Conservation (phyloP, 768 basidiomycete genomes). For the Erythrobasidium yunnanense region DNA sequence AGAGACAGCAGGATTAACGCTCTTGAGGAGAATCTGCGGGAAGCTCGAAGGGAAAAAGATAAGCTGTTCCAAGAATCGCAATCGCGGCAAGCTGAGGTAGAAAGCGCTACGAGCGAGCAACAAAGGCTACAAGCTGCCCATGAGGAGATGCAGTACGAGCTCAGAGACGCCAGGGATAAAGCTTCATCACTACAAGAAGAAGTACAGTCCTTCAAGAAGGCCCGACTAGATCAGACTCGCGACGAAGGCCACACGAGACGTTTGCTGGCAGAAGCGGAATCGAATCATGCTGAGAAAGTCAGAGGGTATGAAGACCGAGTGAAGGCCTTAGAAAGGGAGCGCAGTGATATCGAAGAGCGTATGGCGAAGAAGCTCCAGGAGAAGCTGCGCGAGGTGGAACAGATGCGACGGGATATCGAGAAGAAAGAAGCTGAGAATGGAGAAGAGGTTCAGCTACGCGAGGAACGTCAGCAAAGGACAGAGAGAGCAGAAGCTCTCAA, state of each 20-base stretch:
- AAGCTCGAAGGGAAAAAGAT: constrained; percentile 63
- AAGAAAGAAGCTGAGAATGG: constrained; percentile 36
- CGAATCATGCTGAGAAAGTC: constrained; percentile 79
- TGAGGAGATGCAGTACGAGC: constrained; percentile 73
- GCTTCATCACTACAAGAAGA: constrained; percentile 51
- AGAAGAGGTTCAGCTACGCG: constrained; percentile 18
- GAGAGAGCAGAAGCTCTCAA: constrained; percentile 49
- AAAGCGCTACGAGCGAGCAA: constrained; percentile 64
- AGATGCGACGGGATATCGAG: constrained; percentile 33
- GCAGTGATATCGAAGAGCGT: constrained; percentile 73
- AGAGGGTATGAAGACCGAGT: constrained; percentile 67
- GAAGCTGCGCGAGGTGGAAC: constrained; percentile 36
- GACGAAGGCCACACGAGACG: constrained; percentile 48
- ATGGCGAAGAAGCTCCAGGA: constrained; percentile 66
- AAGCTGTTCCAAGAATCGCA: constrained; percentile 76
- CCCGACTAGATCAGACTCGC: constrained; percentile 50
- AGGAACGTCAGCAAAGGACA: constrained; percentile 58
- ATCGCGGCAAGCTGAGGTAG: constrained; percentile 75
- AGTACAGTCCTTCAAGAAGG: constrained; percentile 47
- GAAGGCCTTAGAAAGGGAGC: constrained; percentile 61
- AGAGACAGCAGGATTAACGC: constrained; percentile 56
- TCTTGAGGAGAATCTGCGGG: constrained; percentile 61
- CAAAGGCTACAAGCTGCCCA: constrained; percentile 66
- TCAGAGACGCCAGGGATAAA: constrained; percentile 68
- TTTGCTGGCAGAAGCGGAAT: constrained; percentile 84